These are phyloP conservation scores for Stagonosporopsis rhizophila DNA, from an alignment of 2,329 filamentous ascomycete genomes.

Conservation along the genomic window DNA sequence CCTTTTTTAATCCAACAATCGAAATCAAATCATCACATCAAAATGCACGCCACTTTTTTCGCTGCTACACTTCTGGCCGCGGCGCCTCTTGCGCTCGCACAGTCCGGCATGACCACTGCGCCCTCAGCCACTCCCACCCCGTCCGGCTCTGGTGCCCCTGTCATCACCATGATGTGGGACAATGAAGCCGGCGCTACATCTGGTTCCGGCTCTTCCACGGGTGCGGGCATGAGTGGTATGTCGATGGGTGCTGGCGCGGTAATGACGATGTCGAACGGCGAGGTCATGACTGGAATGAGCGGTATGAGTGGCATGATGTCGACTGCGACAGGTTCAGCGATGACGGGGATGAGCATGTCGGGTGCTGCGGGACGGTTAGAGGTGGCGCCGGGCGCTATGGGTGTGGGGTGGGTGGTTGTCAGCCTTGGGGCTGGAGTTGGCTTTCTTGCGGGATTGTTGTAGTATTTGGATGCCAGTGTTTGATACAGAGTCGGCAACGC, in stretches of 20 bases:
- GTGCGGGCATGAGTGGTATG: constrained; percentile 40
- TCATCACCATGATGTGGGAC: constrained; percentile 31
- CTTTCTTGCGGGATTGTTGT: constrained; percentile 19
- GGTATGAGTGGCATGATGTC: constrained; percentile 16
- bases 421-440: constrained; percentile 31
- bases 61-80: constrained; percentile 17
- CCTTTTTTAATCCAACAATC: not conserved
- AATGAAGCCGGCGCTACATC: constrained; percentile 4
- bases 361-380: constrained; percentile 20
- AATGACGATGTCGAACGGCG: constrained; percentile 35
- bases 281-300: constrained; percentile 15
- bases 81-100: constrained; percentile 14
- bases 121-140: constrained; percentile 18
- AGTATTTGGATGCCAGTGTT: not conserved
- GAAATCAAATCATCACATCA: not conserved
- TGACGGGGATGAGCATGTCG: constrained; percentile 38
- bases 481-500: no score
- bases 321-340: constrained; percentile 54
- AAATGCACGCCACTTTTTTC: constrained; percentile 15
- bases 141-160: constrained; percentile 7
- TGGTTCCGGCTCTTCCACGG: constrained; percentile 31
- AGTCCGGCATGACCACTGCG: constrained; percentile 12
- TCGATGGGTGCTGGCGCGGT: constrained; percentile 38
- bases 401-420: constrained; percentile 20
- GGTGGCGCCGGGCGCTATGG: constrained; percentile 9